phyloP scores from a whole-genome alignment of 2,329 filamentous ascomycete species.

The Botrytis galanthina region DNA sequence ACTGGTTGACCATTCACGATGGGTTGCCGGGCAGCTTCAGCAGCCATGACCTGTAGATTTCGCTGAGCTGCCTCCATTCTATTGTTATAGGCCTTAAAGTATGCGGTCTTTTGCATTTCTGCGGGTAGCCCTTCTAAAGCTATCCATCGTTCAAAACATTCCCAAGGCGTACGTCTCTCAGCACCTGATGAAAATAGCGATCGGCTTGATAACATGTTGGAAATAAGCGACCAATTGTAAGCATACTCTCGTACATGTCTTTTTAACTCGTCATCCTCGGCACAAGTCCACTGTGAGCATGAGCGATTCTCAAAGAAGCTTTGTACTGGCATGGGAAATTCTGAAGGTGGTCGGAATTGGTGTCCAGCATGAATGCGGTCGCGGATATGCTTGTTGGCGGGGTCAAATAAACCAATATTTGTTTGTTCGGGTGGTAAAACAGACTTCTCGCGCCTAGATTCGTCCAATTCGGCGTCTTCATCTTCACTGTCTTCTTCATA shows the following conservation, averaged over 20 bases:
- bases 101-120: conserved; percentile 93
- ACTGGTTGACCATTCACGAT: conserved; percentile 47
- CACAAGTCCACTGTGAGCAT: conserved; percentile 86
- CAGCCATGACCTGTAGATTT: conserved; percentile 43
- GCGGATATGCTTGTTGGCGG: conserved; percentile 83
- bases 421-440: conserved; percentile 65
- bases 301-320: conserved; percentile 85
- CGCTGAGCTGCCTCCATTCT: conserved; percentile 60
- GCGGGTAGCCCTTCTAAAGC: conserved; percentile 84
- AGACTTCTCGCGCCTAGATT: conserved; percentile 33
- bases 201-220: conserved; percentile 70
- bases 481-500: conserved; percentile 73
- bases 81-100: conserved; percentile 73
- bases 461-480: conserved; percentile 46
- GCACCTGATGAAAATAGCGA: conserved; percentile 80
- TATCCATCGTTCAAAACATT: conserved; percentile 97
- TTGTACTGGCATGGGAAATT: conserved; percentile 85
- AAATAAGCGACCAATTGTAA: conserved; percentile 97
- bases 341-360: conserved; percentile 88
- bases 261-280: conserved; percentile 88
- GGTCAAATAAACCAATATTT: conserved; percentile 82
- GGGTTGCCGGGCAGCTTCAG: conserved; percentile 35
- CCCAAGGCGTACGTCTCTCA: conserved; percentile 92
- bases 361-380: conserved; percentile 89
- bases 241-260: conserved; percentile 85